Evolutionary conservation across 2,329 filamentous ascomycete species (phyloP), one percentile per base, ranked within the genome.

Genomic region (Aspergillus persii): DNA sequence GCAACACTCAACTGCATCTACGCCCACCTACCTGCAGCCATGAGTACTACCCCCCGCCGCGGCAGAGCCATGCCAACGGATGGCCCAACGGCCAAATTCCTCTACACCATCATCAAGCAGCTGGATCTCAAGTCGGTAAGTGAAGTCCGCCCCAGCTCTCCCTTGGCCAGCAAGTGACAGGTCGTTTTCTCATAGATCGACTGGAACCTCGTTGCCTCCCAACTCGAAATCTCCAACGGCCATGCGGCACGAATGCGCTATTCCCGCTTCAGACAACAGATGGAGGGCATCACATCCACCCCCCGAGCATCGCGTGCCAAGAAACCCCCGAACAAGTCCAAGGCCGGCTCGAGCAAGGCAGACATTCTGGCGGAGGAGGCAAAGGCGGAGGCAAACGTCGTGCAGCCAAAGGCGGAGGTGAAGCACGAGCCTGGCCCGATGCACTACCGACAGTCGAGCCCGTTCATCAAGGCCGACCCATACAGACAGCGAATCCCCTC

Each of bases 191-290:
- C 8, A 18, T 54, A 83, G 81, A 77, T 84, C 61, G 80, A 85
- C 63, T 85, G 83, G 83, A 78, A 77, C 51, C 67, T 74, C 44
- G 80, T 85, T 15, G 82, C 83, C 12, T 70, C 69, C 2, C 72
- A 81, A 50, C 71, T 81, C 11, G 79, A 79, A 49, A 83, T 85
- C 56, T 81, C 80, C 39, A 85, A 84, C 55, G 83, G 82, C 41
- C 83, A 85, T 65, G 83, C 83, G 3, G 83, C 83, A 12, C 80
- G 83, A 44, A 85, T 85, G 83, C 79, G 83, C 30, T 85, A 80
- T 68, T 81, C 79, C 26, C 80, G 83, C 39, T 84, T 84, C 70
- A 79, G 76, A 59, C 76, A 79, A 56, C 80, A 83, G 50, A 82
- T 83, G 75, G 82, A 85, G 60, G 79, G 79, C 12, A 72, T 68